phyloP scores from a whole-genome alignment of 768 basidiomycete species.

The Lentinus brumalis region DNA sequence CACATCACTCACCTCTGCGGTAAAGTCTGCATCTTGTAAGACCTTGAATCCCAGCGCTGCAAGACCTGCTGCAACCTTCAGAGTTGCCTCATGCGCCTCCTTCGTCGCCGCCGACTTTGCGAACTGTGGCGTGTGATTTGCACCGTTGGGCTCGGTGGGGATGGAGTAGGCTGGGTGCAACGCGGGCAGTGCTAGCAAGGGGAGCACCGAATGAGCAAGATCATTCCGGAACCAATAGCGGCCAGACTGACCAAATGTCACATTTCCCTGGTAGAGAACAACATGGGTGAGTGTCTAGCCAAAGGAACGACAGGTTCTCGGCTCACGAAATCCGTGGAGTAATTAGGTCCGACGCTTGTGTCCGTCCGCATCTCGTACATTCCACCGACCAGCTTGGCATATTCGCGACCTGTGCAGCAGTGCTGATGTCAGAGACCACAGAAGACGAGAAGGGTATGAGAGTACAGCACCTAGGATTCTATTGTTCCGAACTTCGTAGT shows the following conservation, averaged over 20 bases:
- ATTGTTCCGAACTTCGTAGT: constrained; percentile 39
- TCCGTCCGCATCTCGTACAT: constrained; percentile 46
- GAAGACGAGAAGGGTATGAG: not conserved
- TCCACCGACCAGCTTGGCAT: constrained; percentile 46
- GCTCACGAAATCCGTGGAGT: constrained; percentile 81
- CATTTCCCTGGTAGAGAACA: constrained; percentile 58
- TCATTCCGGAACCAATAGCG: not conserved
- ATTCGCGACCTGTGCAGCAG: constrained; percentile 48
- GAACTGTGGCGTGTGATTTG: constrained; percentile 78
- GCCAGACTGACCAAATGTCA: constrained; percentile 58
- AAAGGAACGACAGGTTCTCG: not conserved
- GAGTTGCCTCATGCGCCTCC: constrained; percentile 63
- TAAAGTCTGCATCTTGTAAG: constrained; percentile 60
- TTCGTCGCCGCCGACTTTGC: constrained; percentile 56
- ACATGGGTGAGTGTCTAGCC: constrained; percentile 1
- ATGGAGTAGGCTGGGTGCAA: constrained; percentile 43
- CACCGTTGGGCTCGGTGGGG: constrained; percentile 67
- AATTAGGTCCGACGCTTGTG: constrained; percentile 42
- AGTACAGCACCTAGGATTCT: constrained; percentile 27
- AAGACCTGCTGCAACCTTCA: constrained; percentile 59
- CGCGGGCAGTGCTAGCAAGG: constrained; percentile 25
- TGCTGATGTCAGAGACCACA: not conserved
- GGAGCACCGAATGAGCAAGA: not conserved
- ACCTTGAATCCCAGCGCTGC: constrained; percentile 64
- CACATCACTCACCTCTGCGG: constrained; percentile 45